Base-by-base conservation (phyloP, 805 yeast species). In the Schwanniomyces vanrijiae region DNA sequence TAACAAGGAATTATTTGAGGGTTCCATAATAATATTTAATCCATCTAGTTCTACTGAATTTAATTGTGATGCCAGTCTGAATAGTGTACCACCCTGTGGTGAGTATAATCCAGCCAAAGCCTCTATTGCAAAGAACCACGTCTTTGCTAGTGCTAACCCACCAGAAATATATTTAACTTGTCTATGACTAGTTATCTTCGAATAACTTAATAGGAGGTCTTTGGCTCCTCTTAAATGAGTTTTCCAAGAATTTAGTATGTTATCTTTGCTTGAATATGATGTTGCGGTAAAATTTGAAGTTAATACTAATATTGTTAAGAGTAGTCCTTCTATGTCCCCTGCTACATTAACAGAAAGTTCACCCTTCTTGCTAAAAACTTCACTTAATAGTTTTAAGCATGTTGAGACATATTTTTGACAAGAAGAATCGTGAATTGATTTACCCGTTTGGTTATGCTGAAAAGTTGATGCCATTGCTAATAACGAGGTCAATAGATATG, bases 391-490 rank as follows among this genome's bases (percentile, higher is more conserved):
- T 46, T 75, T 75, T 46, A 85, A 64, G 57, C 90, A 84, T 26
- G 76, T 75, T 5, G 84, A 76, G 24, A 84, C 63, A 55, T 85
- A 86, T 18, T 77, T 82, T 80, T 29, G 80, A 75, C 54, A 71
- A 74, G 59, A 82, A 82, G 61, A 77, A 81, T 49, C 77, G 74
- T 9, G 75, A 56, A 33, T 64, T 55, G 26, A 56, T 50, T 57
- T 53, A 11, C 54, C 53, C 1, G 76, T 66, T 29, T 69, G 66
- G 49, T 79, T 69, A 48, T 71, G 77, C 4, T 77, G 66, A 6
- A 80, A 71, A 19, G 82, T 69, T 0, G 90, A 89, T 9, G 89
- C 88, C 46, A 83, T 81, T 0, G 90, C 86, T 42, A 86, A 64
- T 5, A 85, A 73, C 0, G 89, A 84, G 21, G 84, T 82, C 42